Evolutionary conservation across 495 filamentous ascomycete species (phyloP).

Genomic region (Xylaria venustula): DNA sequence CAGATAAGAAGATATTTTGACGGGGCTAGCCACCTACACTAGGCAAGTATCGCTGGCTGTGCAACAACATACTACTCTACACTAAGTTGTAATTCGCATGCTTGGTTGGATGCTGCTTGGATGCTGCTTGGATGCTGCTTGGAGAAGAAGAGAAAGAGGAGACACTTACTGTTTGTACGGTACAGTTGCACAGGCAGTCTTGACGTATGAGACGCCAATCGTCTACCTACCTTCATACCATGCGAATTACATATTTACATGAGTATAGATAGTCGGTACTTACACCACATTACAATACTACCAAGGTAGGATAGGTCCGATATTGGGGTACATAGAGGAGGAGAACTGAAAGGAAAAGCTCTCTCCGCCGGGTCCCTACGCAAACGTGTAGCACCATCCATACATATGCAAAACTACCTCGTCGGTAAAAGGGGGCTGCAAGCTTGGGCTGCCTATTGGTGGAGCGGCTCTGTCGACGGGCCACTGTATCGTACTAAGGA

Average conservation of each 20-base stretch:
- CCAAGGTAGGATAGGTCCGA: too few species aligned
- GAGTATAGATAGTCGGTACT: too few species aligned
- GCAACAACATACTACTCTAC: too few species aligned
- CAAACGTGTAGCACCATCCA: neutral
- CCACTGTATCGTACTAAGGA: neutral
- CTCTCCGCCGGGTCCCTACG: neutral
- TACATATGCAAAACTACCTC: neutral
- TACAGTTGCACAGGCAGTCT: neutral
- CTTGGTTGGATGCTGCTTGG: neutral
- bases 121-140: neutral
- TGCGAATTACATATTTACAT: too few species aligned
- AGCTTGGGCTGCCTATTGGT: neutral
- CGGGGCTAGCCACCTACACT: too few species aligned
- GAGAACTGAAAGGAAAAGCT: neutral
- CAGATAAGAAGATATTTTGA: too few species aligned
- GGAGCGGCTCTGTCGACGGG: neutral
- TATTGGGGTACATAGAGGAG: neutral
- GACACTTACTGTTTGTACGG: neutral
- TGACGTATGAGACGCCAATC: constrained; percentile 1
- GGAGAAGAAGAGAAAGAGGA: neutral
- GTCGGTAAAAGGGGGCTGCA: neutral
- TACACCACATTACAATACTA: neutral
- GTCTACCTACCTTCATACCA: too few species aligned
- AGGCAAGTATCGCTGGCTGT: too few species aligned
- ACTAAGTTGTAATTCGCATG: too few species aligned